Conservation (phyloP, 768 basidiomycete species). For the Xanthoconium purpureum region DNA sequence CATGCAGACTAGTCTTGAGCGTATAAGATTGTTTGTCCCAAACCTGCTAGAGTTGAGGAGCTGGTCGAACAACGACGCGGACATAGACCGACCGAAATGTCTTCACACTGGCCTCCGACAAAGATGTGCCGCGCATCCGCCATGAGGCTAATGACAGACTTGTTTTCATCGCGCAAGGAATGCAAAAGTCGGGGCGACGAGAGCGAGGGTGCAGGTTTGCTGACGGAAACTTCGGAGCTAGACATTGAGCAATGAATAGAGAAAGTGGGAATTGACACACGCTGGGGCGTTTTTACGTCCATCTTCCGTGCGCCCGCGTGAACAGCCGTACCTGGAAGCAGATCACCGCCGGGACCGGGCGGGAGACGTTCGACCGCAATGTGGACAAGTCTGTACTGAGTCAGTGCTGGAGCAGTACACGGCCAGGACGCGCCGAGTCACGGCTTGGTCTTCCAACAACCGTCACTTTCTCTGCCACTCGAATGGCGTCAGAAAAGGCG, state of each 20-base stretch:
- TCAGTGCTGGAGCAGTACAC: too few species aligned
- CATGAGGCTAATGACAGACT: constrained; percentile 72
- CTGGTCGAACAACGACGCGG: background rate
- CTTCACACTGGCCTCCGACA: constrained; percentile 74
- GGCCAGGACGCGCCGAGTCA: too few species aligned
- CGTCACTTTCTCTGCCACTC: background rate
- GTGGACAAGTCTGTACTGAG: background rate
- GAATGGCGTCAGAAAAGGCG: constrained; percentile 37
- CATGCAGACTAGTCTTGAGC: constrained; percentile 64
- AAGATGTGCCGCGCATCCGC: constrained; percentile 74
- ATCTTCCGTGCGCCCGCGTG: constrained; percentile 2
- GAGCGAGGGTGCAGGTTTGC: constrained; percentile 49
- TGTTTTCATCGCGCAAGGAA: constrained; percentile 64
- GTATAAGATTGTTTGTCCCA: constrained; percentile 77
- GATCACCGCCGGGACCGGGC: background rate
- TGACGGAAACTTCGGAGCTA: constrained; percentile 49
- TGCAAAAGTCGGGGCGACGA: constrained; percentile 55
- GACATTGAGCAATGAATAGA: constrained; percentile 9
- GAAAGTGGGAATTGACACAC: constrained; percentile 19
- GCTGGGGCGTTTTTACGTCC: constrained; percentile 20
- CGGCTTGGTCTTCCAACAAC: too few species aligned
- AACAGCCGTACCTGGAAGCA: background rate
- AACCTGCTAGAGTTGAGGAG: constrained; percentile 50
- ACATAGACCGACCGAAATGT: constrained; percentile 60
- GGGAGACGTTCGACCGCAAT: background rate